Conservation (phyloP, 2,329 filamentous ascomycete genomes). For the Alternaria postmessia region DNA sequence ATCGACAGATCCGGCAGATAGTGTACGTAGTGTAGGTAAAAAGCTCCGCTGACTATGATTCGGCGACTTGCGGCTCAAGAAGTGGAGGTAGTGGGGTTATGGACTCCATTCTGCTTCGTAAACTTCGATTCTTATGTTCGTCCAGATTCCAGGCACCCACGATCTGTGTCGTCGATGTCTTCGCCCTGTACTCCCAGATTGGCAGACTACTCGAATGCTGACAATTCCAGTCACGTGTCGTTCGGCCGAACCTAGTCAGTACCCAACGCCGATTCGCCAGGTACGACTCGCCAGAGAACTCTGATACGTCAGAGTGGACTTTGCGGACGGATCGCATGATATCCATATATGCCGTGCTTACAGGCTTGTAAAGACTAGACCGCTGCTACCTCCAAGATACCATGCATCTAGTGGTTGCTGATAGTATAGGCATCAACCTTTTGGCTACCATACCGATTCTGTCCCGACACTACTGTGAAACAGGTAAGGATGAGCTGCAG, state of each 20-base stretch:
- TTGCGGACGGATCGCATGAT: neutral
- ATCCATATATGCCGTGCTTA: neutral
- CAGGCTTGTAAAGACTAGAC: neutral
- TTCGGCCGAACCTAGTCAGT: slow-evolving; percentile 6
- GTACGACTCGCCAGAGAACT: neutral
- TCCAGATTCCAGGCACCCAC: neutral
- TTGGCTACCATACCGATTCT: neutral
- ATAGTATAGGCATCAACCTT: neutral
- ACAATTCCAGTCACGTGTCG: neutral
- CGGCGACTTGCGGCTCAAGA: neutral
- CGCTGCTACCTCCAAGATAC: neutral
- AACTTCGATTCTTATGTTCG: neutral
- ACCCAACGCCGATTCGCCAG: neutral
- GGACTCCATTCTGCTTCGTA: neutral
- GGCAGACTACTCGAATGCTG: slow-evolving; percentile 2
- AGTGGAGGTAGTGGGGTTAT: neutral
- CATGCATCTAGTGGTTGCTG: too few species aligned
- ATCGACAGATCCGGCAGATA: slow-evolving; percentile 13
- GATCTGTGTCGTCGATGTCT: neutral
- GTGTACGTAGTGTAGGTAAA: neutral
- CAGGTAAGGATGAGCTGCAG: neutral
- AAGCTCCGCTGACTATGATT: slow-evolving; percentile 16
- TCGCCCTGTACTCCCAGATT: neutral
- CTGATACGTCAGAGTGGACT: neutral
- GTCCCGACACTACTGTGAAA: neutral